Percentiles rank a stretch among this genome's conserved stretches.
Conservation (phyloP, 257 asterid species). For the Penstemon davidsonii region DNA sequence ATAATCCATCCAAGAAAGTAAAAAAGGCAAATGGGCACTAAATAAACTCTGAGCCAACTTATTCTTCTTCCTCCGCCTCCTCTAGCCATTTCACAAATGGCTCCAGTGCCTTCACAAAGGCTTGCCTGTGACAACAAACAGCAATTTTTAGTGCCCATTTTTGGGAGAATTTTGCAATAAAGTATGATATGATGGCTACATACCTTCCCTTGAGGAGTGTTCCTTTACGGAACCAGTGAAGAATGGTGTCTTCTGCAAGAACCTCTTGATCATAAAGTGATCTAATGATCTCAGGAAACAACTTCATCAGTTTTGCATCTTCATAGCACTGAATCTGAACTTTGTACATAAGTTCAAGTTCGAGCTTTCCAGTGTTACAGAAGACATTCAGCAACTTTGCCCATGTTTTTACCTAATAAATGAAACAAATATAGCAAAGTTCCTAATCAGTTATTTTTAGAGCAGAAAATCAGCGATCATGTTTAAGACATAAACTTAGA, state of each 20-base stretch:
- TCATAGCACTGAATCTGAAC: constrained; percentile 96
- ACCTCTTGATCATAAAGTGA: constrained; percentile 94
- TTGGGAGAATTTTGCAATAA: too few relatives aligned
- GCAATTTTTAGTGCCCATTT: neutral
- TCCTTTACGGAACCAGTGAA: constrained; percentile 96
- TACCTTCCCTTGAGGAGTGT: constrained; percentile 93
- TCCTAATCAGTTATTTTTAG: too few relatives aligned
- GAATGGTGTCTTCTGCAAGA: constrained; percentile 93
- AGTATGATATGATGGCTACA: neutral
- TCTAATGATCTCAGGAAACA: constrained; percentile 91
- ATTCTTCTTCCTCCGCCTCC: constrained; percentile 98
- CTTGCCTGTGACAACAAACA: constrained; percentile 50
- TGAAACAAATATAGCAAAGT: too few relatives aligned
- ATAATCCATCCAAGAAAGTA: too few relatives aligned
- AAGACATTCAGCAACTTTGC: constrained; percentile 74
- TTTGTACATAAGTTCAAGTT: constrained; percentile 92
- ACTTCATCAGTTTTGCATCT: constrained; percentile 93
- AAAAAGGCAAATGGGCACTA: too few relatives aligned
- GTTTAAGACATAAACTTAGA: too few relatives aligned
- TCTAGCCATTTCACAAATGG: constrained; percentile 95
- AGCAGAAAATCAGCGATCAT: too few relatives aligned
- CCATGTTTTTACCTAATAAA: constrained; percentile 66
- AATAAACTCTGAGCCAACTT: constrained; percentile 4
- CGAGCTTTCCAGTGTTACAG: constrained; percentile 84
- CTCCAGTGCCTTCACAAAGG: constrained; percentile 91